Evolutionary conservation across 352 stramenopile genomes (phyloP).

Genomic region (Globisporangium camurandrum): DNA sequence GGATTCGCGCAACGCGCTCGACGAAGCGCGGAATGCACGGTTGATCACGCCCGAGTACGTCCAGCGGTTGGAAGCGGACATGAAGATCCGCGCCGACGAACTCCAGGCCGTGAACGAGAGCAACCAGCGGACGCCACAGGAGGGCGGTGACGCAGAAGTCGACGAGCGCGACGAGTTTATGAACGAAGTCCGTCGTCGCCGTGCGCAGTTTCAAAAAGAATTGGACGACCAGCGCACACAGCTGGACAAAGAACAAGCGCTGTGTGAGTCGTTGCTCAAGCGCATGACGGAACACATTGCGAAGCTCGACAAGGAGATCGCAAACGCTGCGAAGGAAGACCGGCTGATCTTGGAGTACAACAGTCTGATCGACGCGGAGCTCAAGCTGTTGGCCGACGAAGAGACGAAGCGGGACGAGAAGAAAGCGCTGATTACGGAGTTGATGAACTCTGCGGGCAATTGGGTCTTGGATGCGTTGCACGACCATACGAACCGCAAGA

Average conservation of each 20-base stretch:
- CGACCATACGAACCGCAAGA: slow-evolving; percentile 83
- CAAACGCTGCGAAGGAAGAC: slow-evolving; percentile 62
- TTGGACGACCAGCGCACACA: slow-evolving; percentile 67
- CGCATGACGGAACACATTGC: slow-evolving; percentile 81
- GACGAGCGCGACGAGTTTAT: slow-evolving; percentile 86
- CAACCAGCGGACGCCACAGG: slow-evolving; percentile 78
- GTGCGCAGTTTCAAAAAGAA: slow-evolving; percentile 79
- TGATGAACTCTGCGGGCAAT: slow-evolving; percentile 85
- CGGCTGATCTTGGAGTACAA: slow-evolving; percentile 71
- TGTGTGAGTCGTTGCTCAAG: slow-evolving; percentile 70
- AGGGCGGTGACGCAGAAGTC: slow-evolving; percentile 61
- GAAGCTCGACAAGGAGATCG: slow-evolving; percentile 72
- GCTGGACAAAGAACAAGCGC: slow-evolving; percentile 70
- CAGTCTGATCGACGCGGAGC: slow-evolving; percentile 58
- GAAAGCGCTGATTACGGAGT: slow-evolving; percentile 76
- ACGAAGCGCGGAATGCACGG: slow-evolving; percentile 58
- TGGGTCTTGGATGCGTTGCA: slow-evolving; percentile 81
- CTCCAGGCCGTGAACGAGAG: slow-evolving; percentile 69
- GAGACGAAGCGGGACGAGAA: slow-evolving; percentile 85
- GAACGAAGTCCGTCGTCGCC: slow-evolving; percentile 77
- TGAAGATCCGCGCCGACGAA: slow-evolving; percentile 75
- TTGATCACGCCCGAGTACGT: slow-evolving; percentile 83
- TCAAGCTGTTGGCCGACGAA: slow-evolving; percentile 70
- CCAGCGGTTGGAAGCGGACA: slow-evolving; percentile 72
- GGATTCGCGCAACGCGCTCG: slow-evolving; percentile 70